Base-by-base conservation (phyloP, 768 basidiomycete species). In the Auricularia auricula-judae region DNA sequence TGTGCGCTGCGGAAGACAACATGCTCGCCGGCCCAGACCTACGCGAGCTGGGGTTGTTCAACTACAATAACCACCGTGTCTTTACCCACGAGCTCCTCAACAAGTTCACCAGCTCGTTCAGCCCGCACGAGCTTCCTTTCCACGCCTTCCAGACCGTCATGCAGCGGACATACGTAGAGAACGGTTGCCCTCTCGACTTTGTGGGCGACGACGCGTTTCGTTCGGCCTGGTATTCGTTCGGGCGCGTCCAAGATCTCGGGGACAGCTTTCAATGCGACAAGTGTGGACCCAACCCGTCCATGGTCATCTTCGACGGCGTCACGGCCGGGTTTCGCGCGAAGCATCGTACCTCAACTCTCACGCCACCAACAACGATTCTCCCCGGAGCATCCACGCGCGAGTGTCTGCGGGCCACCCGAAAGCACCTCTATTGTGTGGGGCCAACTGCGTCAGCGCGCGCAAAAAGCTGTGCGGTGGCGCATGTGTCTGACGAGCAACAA, bases 1-100 rank as follows among this genome's bases (percentile, higher is more conserved):
- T 14, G 53, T 54, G 53, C 53, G n/a, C 53, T n/a, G 29, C 29
- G 11, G 53, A 54, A 10, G n/a, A 54, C 53, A 10, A 54, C 53
- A 54, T 54, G 53, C n/a, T 42, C n/a, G 36, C 59, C 12, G 69
- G 69, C 5, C 66, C 69, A 10, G 68, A 70, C 54, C 62, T 64
- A 3, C 39, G 63, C 1, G 10, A 36, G 4, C 5, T 61, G 29
- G 67, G 65, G 3, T 21, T 70, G 16, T 66, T 70, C 63, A 70
- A 69, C 42, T 65, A 61, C 65, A 70, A 69, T 58, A 70, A 70
- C 42, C 10, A n/a, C 2, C 42, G 62, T 16, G 36, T 66, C 4
- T 70, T 69, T 65, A 63, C 69, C 1, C 69, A 70, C 23, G 68
- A 70, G 47, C 63, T 70, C 3, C 65, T 70, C 21, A 66, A 70